Evolutionary conservation across 108 stramenopile genomes (phyloP), one percentile per base, ranked within the genome.

Genomic region (Cyclotella kingstonii): DNA sequence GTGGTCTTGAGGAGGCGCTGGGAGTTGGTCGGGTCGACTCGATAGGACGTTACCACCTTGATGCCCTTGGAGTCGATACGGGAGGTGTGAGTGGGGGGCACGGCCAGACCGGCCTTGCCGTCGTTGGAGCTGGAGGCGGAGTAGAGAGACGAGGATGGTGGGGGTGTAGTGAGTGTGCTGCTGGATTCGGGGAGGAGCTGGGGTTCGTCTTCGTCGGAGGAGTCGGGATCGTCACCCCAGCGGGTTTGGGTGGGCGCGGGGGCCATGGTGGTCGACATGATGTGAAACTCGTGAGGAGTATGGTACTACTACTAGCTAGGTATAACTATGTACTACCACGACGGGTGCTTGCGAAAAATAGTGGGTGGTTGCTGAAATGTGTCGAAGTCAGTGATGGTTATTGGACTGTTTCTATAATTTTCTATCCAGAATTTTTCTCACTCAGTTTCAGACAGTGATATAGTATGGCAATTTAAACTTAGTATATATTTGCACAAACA

Each of bases 61-160:
- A 94, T 89, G 19, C 92, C 92, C 72, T 90, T 89, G 51, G 60
- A 51, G 55, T 94, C 87, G 54, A 89, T 60, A 40, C 84, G 83
- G 44, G 87, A 84, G 46, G 83, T 85, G 66, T 90, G 87, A 19
- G 92, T 90, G 44, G 89, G 87, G 12, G 92, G 92, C 44, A 94
- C 81, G 34, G 73, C 75, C 31, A 86, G 30, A 34, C 63, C 67
- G 38, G 48, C 44, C 23, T 19, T 60, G 42, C 29, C 25, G n/a
- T 34, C 57, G 55, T 48, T 27, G 71, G 63, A 25, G 43, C 50
- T 14, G 25, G 47, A 49, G 31, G 58, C 23, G 44, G 47, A 4
- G 42, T 45, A 35, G 30, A n/a, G n/a, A n/a, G n/a, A n/a, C n/a
- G n/a, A n/a, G n/a, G n/a, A n/a, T n/a, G n/a, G n/a, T n/a, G n/a